Evolutionary conservation across 2,329 filamentous ascomycete species (phyloP).

Genomic region (Aspergillus amoenus): DNA sequence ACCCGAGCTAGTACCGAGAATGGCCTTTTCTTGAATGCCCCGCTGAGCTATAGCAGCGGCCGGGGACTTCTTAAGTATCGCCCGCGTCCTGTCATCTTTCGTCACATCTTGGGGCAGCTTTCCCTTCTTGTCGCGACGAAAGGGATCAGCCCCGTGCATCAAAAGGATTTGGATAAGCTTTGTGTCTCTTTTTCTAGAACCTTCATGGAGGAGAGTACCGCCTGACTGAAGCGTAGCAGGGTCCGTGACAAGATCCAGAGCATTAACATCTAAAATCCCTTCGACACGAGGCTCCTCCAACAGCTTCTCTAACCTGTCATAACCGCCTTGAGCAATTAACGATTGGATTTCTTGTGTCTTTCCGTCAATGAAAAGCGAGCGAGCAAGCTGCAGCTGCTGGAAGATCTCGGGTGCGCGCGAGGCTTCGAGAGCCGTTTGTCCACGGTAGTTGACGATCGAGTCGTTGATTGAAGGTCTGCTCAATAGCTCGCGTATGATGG

Average conservation of each 20-base stretch:
- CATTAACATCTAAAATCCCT: slow-evolving; percentile 88
- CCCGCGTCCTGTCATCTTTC: slow-evolving; percentile 84
- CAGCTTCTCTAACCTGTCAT: slow-evolving; percentile 74
- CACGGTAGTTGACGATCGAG: slow-evolving; percentile 77
- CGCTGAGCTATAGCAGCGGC: slow-evolving; percentile 91
- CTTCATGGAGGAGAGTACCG: slow-evolving; percentile 92
- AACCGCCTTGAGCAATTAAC: slow-evolving; percentile 70
- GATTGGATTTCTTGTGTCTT: slow-evolving; percentile 83
- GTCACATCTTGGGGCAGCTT: slow-evolving; percentile 96
- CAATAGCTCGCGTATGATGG: slow-evolving; percentile 79
- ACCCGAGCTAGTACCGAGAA: slow-evolving; percentile 70
- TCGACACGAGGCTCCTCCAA: slow-evolving; percentile 83
- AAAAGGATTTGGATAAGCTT: slow-evolving; percentile 86
- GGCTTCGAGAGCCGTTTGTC: slow-evolving; percentile 82
- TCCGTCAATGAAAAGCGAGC: slow-evolving; percentile 83
- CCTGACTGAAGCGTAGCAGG: slow-evolving; percentile 73
- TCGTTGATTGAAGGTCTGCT: slow-evolving; percentile 86
- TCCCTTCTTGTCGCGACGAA: slow-evolving; percentile 89
- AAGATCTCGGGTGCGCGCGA: slow-evolving; percentile 93
- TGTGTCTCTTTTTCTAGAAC: slow-evolving; percentile 81
- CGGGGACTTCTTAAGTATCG: slow-evolving; percentile 89
- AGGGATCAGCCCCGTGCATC: slow-evolving; percentile 93
- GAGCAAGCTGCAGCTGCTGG: slow-evolving; percentile 85
- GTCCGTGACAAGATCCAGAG: slow-evolving; percentile 82
- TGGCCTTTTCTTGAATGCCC: slow-evolving; percentile 95